These are phyloP conservation scores for Tylopilus plumbeoviolaceoides DNA, from an alignment of 768 basidiomycete genomes.

Conservation along the genomic window DNA sequence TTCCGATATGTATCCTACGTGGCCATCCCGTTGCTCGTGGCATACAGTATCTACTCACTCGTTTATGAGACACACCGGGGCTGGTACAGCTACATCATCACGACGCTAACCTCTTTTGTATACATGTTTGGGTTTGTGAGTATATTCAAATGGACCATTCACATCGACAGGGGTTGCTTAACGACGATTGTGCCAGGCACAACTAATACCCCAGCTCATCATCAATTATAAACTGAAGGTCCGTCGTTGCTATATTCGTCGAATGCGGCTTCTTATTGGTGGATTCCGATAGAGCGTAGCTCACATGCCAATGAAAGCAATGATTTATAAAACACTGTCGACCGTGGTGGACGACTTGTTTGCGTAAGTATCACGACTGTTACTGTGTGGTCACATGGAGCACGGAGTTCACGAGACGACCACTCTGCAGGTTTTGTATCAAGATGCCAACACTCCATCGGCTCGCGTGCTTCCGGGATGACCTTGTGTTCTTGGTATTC, in stretches of 20 bases:
- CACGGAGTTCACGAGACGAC: slow-evolving; percentile 13
- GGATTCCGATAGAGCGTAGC: slow-evolving; percentile 68
- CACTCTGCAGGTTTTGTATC: slow-evolving; percentile 71
- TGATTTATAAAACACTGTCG: slow-evolving; percentile 92
- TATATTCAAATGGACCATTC: slow-evolving; percentile 15
- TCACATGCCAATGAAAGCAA: slow-evolving; percentile 98
- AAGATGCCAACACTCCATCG: slow-evolving; percentile 96
- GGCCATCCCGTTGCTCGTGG: slow-evolving; percentile 75
- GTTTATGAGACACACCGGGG: slow-evolving; percentile 81
- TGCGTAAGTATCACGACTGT: slow-evolving; percentile 50
- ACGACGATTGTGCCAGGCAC: slow-evolving; percentile 49
- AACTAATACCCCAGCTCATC: slow-evolving; percentile 83
- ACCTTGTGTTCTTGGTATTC: slow-evolving; percentile 88
- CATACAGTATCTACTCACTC: slow-evolving; percentile 76
- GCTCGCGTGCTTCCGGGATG: slow-evolving; percentile 86
- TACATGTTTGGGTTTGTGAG: slow-evolving; percentile 98
- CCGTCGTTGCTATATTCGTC: slow-evolving; percentile 20
- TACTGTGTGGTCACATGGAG: slow-evolving; percentile 12
- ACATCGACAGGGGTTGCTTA: slow-evolving; percentile 6
- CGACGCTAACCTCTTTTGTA: slow-evolving; percentile 88
- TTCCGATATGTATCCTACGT: slow-evolving; percentile 94
- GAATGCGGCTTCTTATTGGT: slow-evolving; percentile 3
- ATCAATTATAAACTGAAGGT: slow-evolving; percentile 98
- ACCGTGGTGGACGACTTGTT: slow-evolving; percentile 92
- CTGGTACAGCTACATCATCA: slow-evolving; percentile 96